Evolutionary conservation across 1,284 basidiomycete genomes (phyloP).

Genomic region (Gomphus sp.): DNA sequence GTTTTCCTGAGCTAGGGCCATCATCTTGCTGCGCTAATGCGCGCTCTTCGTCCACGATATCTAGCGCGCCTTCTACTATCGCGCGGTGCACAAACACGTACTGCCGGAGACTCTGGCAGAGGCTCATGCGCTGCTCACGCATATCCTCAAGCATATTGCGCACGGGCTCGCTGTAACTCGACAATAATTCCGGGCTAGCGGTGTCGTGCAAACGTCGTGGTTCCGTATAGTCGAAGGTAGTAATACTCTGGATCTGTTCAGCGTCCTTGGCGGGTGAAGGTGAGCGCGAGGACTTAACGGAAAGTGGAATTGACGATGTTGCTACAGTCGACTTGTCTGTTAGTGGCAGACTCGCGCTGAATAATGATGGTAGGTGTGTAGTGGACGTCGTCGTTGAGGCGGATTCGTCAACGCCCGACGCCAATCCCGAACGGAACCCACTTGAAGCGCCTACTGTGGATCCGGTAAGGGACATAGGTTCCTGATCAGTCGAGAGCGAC

Average conservation of each 20-base stretch:
- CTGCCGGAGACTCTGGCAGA: constrained; percentile 83
- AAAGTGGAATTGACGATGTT: constrained; percentile 8
- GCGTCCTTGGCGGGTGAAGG: constrained; percentile 2
- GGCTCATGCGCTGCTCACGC: constrained; percentile 85
- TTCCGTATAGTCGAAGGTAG: constrained; percentile 41
- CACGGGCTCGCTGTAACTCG: constrained; percentile 63
- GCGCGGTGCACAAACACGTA: constrained; percentile 87
- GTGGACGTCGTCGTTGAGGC: background rate
- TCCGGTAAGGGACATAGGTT: background rate
- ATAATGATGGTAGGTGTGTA: constrained; percentile 5
- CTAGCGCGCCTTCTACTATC: constrained; percentile 72
- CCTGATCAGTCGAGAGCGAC: background rate
- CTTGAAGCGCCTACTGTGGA: background rate
- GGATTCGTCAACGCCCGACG: background rate
- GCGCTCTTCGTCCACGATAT: constrained; percentile 59
- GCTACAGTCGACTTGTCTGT: background rate
- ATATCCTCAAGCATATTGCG: constrained; percentile 76
- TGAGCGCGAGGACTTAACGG: constrained; percentile 8
- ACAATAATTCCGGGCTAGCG: constrained; percentile 48
- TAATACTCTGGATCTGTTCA: background rate
- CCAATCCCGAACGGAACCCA: background rate
- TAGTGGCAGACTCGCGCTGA: background rate
- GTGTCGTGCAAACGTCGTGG: constrained; percentile 49
- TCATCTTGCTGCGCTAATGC: constrained; percentile 2
- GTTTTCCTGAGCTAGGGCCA: constrained; percentile 36